phyloP scores from a whole-genome alignment of 805 yeast species.

The Metschnikowia amazonensis region DNA sequence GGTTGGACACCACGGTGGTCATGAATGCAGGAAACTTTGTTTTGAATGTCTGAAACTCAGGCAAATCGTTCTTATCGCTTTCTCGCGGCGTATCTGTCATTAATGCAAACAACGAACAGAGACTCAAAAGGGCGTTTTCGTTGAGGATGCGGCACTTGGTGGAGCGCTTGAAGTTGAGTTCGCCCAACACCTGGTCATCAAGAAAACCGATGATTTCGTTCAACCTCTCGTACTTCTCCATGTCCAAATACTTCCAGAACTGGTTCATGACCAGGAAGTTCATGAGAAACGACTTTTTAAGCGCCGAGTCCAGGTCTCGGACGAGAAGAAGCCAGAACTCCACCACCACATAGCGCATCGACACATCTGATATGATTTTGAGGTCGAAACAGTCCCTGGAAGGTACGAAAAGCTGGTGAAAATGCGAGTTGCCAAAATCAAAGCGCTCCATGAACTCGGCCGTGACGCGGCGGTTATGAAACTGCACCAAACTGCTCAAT shows the following conservation, averaged over 20 bases:
- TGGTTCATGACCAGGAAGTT: conserved; percentile 54
- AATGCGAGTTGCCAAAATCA: conserved; percentile 59
- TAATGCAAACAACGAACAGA: conserved; percentile 45
- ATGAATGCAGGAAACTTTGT: conserved; percentile 44
- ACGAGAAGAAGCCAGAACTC: conserved; percentile 57
- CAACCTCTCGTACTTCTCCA: conserved; percentile 26
- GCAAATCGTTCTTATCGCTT: conserved; percentile 17
- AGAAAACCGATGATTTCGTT: conserved; percentile 43
- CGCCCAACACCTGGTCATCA: conserved; percentile 51
- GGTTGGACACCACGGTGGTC: conserved; percentile 46
- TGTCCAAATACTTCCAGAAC: conserved; percentile 59
- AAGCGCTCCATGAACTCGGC: conserved; percentile 61
- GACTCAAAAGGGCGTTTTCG: conserved; percentile 63
- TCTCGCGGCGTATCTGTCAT: conserved; percentile 7
- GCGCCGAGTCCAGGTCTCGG: conserved; percentile 41
- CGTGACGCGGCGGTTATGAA: conserved; percentile 46
- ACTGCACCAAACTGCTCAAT: conserved; percentile 48
- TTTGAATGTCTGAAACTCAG: conserved; percentile 35
- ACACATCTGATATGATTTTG: conserved; percentile 26
- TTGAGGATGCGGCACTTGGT: conserved; percentile 74
- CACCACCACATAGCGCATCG: conserved; percentile 59
- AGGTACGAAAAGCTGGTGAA: conserved; percentile 58
- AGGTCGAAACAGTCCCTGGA: conserved; percentile 41
- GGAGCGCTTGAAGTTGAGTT: conserved; percentile 56
- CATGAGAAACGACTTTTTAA: conserved; percentile 64